Percentiles rank a stretch among this genome's conserved stretches.
These are phyloP conservation scores for Saprolegnia diclina DNA, from an alignment of 352 stramenopile species.

Conservation along the genomic window DNA sequence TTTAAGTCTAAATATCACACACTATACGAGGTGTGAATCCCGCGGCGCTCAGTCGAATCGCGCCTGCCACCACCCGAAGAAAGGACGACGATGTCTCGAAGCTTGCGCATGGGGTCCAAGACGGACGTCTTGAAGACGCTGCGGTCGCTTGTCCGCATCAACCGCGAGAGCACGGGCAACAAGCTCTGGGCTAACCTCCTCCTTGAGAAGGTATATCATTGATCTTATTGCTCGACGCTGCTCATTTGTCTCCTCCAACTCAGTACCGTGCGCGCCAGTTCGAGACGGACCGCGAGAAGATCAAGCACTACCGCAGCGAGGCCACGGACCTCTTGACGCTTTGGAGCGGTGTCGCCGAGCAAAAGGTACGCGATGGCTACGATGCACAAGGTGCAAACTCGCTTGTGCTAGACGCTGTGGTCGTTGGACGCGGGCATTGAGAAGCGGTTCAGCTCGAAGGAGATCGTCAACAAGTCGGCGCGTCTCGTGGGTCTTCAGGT, in stretches of 20 bases:
- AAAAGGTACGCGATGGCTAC: conserved; percentile 44
- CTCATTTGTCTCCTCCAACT: not conserved
- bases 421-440: conserved; percentile 63
- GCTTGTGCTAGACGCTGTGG: conserved; percentile 48
- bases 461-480: conserved; percentile 73
- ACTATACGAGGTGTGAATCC: not conserved
- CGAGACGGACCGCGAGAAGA: conserved; percentile 66
- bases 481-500: conserved; percentile 68
- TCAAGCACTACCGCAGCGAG: conserved; percentile 63
- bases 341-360: conserved; percentile 60
- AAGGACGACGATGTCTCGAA: conserved; percentile 43
- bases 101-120: conserved; percentile 77
- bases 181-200: conserved; percentile 63
- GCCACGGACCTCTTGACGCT: conserved; percentile 67
- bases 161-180: conserved; percentile 50
- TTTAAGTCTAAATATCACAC: not conserved
- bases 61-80: not conserved
- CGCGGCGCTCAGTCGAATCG: not conserved
- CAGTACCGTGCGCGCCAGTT: conserved; percentile 68
- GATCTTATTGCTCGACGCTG: not conserved
- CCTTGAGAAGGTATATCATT: conserved; percentile 47
- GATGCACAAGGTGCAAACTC: not conserved
- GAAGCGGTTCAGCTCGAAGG: conserved; percentile 53
- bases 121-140: conserved; percentile 70
- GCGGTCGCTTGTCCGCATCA: conserved; percentile 60